Evolutionary conservation across 768 basidiomycete species (phyloP).

Genomic region (Russula virescens): DNA sequence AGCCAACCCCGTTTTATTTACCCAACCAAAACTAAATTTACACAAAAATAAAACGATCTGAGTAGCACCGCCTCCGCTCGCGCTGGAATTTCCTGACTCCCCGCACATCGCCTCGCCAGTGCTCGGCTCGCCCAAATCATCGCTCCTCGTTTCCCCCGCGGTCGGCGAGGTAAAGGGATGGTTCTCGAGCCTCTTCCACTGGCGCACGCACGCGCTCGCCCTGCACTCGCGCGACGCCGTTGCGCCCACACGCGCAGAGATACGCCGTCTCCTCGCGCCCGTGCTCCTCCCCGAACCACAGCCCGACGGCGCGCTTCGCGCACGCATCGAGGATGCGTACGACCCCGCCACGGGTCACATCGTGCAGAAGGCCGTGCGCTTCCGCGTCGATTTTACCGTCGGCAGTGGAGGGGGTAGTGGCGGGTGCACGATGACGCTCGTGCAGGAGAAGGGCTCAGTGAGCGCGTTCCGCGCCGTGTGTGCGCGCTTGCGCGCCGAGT

Average conservation of each 20-base stretch:
- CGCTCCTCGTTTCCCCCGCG: slow-evolving; percentile 54
- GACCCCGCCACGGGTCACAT: slow-evolving; percentile 37
- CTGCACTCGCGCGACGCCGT: slow-evolving; percentile 55
- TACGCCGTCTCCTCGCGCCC: slow-evolving; percentile 55
- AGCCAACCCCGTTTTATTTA: background rate
- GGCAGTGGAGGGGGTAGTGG: slow-evolving; percentile 29
- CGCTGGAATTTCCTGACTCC: slow-evolving; percentile 45
- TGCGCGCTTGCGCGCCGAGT: slow-evolving; percentile 64
- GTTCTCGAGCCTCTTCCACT: slow-evolving; percentile 95
- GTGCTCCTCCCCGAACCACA: slow-evolving; percentile 59
- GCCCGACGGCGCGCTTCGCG: slow-evolving; percentile 48
- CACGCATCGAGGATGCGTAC: slow-evolving; percentile 45
- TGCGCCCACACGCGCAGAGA: slow-evolving; percentile 57
- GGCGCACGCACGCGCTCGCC: slow-evolving; percentile 59
- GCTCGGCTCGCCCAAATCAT: slow-evolving; percentile 35
- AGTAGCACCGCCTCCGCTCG: slow-evolving; percentile 5
- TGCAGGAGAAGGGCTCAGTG: slow-evolving; percentile 87
- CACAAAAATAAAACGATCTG: background rate
- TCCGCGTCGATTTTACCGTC: slow-evolving; percentile 71
- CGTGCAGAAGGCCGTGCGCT: slow-evolving; percentile 69
- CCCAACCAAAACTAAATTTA: background rate
- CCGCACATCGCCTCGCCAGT: slow-evolving; percentile 47
- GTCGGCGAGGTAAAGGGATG: slow-evolving; percentile 85
- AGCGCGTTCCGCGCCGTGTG: slow-evolving; percentile 79
- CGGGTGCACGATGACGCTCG: slow-evolving; percentile 64